Base-by-base conservation (phyloP, 2,329 filamentous ascomycete genomes). In the Arachnomyces sp. region DNA sequence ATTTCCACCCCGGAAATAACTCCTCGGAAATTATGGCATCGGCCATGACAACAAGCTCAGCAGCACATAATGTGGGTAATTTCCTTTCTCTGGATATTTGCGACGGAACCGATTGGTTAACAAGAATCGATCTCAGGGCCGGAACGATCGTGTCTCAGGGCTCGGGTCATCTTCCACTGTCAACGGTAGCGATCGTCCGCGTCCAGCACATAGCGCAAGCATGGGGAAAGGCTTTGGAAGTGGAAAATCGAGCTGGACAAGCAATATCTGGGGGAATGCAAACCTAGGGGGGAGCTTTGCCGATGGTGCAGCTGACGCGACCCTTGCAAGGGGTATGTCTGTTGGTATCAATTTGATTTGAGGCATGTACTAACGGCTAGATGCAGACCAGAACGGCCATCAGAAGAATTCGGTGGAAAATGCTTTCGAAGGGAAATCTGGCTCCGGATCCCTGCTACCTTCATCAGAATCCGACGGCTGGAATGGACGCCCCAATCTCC, bases 391-490 rank as follows among this genome's bases (percentile, higher is more conserved):
- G n/a, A 36, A 32, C 31, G 39, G 37, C 11, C 18, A 60, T 38
- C 53, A 57, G 46, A 49, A 52, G 41, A 48, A 49, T 25, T 25
- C 20, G 8, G 28, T 44, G 11, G 52, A 64, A 2, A 50, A 47
- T 28, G 53, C 47, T 7, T 61, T 70, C 30, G 73, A 76, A 49
- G 71, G 67, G 40, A 77, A 81, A 53, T 79, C 77, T 3, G 83
- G 82, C 36, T 85, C 82, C 4, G 73, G 79, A 45, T 82, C 81
- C 43, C 68, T 88, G 30, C 71, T 84, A 44, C 72, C 77, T 33
- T 76, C 79, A 31, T 84, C 82, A 7, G 81, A 86, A 53, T 75
- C 76, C 13, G 81, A 84, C 49, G 67, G 71, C 34, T 84, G 81
- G 78, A 59, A 53, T 44, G 63, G 61, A 38, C 67, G 67, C 34